phyloP scores from a whole-genome alignment of 257 asterid genomes.

The Cynanchum wilfordii region DNA sequence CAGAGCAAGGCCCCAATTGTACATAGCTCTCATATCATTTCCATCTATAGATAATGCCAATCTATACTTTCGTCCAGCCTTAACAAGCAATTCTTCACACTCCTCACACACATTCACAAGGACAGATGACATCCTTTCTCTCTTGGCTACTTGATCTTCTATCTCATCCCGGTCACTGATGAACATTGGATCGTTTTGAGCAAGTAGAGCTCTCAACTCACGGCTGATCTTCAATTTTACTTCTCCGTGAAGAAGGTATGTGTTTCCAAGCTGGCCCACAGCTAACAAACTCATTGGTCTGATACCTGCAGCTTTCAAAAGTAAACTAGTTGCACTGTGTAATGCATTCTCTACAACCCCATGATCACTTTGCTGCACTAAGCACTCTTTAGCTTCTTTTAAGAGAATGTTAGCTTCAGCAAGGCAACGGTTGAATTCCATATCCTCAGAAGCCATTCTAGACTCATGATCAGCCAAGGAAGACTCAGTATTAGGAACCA shows the following conservation, averaged over 20 bases:
- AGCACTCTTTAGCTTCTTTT: slow-evolving; percentile 59
- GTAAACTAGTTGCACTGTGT: slow-evolving; percentile 48
- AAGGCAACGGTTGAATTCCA: slow-evolving; percentile 54
- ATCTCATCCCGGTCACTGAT: slow-evolving; percentile 29
- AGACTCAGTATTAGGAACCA: slow-evolving; percentile 24
- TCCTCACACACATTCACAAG: slow-evolving; percentile 74
- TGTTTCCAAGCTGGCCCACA: slow-evolving; percentile 79
- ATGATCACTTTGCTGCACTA: slow-evolving; percentile 34
- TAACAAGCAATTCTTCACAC: slow-evolving; percentile 77
- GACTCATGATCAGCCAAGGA: slow-evolving; percentile 26
- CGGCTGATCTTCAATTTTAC: slow-evolving; percentile 61
- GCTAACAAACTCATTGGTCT: slow-evolving; percentile 93
- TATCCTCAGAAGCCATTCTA: slow-evolving; percentile 37
- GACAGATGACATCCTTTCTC: slow-evolving; percentile 41
- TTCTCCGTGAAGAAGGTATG: slow-evolving; percentile 91
- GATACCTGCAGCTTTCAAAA: slow-evolving; percentile 61
- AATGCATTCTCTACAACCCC: slow-evolving; percentile 52
- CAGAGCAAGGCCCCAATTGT: slow-evolving; percentile 94
- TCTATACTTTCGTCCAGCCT: slow-evolving; percentile 81
- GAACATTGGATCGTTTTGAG: slow-evolving; percentile 29
- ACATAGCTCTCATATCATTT: slow-evolving; percentile 75
- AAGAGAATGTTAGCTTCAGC: slow-evolving; percentile 61
- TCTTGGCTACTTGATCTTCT: slow-evolving; percentile 28
- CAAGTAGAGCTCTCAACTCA: slow-evolving; percentile 57
- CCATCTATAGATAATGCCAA: slow-evolving; percentile 81